phyloP scores from a whole-genome alignment of 2,329 filamentous ascomycete genomes.

The Cercospora berteroae region DNA sequence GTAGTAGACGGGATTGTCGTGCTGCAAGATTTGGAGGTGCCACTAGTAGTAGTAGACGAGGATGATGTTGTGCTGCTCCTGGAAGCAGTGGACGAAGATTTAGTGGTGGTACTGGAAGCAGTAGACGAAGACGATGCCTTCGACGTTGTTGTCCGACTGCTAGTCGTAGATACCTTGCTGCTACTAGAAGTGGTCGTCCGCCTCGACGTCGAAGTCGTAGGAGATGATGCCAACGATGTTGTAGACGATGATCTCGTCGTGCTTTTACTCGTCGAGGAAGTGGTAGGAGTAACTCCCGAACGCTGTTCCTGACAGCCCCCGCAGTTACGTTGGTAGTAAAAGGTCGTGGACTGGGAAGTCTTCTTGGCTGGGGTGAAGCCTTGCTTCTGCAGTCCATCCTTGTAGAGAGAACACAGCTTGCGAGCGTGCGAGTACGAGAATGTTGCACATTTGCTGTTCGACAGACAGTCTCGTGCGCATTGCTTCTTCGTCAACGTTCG shows the following conservation, averaged over 20 bases:
- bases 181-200: neutral
- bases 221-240: neutral
- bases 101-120: neutral
- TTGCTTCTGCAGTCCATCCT: neutral
- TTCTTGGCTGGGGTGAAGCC: neutral
- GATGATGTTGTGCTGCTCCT: neutral
- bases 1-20: neutral
- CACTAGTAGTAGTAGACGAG: no score
- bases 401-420: neutral
- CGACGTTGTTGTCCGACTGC: neutral
- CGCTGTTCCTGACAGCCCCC: neutral
- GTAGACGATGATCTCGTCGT: neutral
- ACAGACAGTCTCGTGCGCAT: neutral
- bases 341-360: neutral
- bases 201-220: neutral
- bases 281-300: neutral
- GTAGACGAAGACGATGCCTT: neutral
- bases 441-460: neutral
- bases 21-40: no score
- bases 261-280: neutral
- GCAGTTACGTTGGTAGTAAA: neutral
- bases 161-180: neutral
- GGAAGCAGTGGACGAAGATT: neutral
- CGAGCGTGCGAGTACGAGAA: neutral
- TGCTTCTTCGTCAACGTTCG: neutral